Evolutionary conservation across 495 filamentous ascomycete species (phyloP), one percentile per base, ranked within the genome.

Genomic region (Xylaria palmicola): DNA sequence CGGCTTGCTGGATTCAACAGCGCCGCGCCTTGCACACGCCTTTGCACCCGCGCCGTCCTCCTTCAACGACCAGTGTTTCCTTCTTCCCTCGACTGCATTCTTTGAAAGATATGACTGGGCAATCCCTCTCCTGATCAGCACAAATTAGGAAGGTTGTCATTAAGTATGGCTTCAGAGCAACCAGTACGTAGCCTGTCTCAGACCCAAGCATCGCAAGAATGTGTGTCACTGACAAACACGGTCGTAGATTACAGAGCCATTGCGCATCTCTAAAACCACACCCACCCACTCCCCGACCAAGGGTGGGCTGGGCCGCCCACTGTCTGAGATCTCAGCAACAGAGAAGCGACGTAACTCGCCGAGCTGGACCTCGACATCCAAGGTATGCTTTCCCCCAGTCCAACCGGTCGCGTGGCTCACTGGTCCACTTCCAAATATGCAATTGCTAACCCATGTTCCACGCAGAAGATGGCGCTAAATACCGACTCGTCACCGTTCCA

Each of bases 401-500:
- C 15, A 36, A 12, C 15, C 26, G 20, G 29, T 34, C 8, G 0
- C 19, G n/a, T 37, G 44, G 37, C 45, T 4, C 22, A 17, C 26
- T 54, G 39, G 27, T 37, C 39, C 51, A 56, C 47, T 55, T 27
- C 20, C 53, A 40, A 53, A 62, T 65, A 72, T 65, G 67, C 73
- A 66, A 51, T 70, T 60, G 52, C 62, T 52, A 9, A 61, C 41
- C 19, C 53, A 40, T 39, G 15, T 36, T 19, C 26, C 24, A 36
- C 57, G 47, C 44, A 79, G 77, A 76, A 75, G 64, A 75, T 83
- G 77, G 65, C 80, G 58, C 80, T 87, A 52, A 83, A 79, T 63
- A 81, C 78, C 48, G 88, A 93, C 57, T 88, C 88, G 32, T 88
- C 89, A 45, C 85, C 88, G 55, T 90, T 90, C 77, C 89, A 92